A percentile compares a stretch with the other conserved stretches of the same genome.
These are phyloP conservation scores for Boletus sensibilis DNA, from an alignment of 768 basidiomycete genomes.

Conservation along the genomic window DNA sequence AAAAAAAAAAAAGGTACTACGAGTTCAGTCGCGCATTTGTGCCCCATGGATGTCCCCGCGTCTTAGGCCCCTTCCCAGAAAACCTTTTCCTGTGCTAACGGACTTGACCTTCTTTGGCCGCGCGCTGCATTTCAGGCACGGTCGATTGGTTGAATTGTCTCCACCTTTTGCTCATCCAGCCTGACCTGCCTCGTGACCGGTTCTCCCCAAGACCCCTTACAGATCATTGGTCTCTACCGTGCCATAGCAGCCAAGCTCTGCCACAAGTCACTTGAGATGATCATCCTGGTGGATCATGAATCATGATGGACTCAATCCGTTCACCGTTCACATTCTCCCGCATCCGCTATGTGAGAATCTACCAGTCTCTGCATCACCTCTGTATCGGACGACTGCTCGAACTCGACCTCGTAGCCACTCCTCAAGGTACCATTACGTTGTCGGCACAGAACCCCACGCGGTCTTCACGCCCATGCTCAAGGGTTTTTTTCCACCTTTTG, in stretches of 20 bases:
- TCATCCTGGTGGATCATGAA: background rate
- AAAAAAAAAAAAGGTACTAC: too few species aligned
- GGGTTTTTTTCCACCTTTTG: background rate
- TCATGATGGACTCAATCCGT: background rate
- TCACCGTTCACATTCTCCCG: background rate
- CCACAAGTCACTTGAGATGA: background rate
- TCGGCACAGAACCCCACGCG: too few species aligned
- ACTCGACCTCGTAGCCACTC: background rate
- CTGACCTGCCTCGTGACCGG: too few species aligned
- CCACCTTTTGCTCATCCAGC: background rate
- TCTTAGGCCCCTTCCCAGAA: background rate
- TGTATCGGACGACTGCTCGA: too few species aligned
- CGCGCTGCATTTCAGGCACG: background rate
- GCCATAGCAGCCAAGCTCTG: too few species aligned
- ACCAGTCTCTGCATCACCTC: too few species aligned
- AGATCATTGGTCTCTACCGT: too few species aligned
- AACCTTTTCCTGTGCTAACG: background rate
- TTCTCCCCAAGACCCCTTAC: too few species aligned
- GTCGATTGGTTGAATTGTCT: background rate
- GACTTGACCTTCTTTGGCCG: background rate
- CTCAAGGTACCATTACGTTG: background rate
- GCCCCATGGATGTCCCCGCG: background rate
- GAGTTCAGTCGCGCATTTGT: too few species aligned
- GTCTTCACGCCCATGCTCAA: background rate
- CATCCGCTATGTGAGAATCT: too few species aligned